Evolutionary conservation across 495 filamentous ascomycete species (phyloP), one percentile per base, ranked within the genome.

Genomic region (Xylaria cubensis): DNA sequence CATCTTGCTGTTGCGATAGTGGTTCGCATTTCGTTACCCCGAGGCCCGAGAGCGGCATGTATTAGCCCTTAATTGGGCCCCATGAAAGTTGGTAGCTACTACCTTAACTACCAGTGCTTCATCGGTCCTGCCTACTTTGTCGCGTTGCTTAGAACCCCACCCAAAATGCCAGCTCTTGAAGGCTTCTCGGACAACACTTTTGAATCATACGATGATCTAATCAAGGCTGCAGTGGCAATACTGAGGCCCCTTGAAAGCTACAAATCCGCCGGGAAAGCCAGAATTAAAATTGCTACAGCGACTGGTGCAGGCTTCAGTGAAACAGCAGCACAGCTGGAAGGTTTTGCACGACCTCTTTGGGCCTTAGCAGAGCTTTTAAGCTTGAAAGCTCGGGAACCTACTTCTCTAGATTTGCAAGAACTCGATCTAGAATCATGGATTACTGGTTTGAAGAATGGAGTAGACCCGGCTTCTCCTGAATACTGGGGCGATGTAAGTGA

Each of bases 291-390:
- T 29, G 51, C 51, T 24, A 55, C 51, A 10, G 51, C 51, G 12
- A 55, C 51, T 55, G 51, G 51, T 24, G 8, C 51, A 12, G 51
- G 51, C 51, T 55, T 55, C 10, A 55, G 51, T 12, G 51, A 55
- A 55, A 55, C 51, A 55, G 51, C 51, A 55, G 51, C 51, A 12
- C 51, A 55, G 24, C 24, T 55, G 1, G 51, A 55, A 29, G 51
- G 51, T 24, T 55, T 55, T 13, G 51, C 51, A 24, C 51, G 51
- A 55, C 51, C 51, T 26, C 51, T 55, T 29, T 55, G 51, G 51
- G 51, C 51, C 10, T 24, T 55, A 17, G 51, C 51, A 55, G 51
- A 55, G 51, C 51, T 55, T 15, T 3, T 55, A 4, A 26, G 15
- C 5, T 13, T 55, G 51, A 26, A 55, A 3, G 24, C 24, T 17